Percentiles rank a stretch among this genome's conserved stretches.
Evolutionary conservation across 1,284 basidiomycete genomes (phyloP).

Genomic region (Melampsora larici-populina): DNA sequence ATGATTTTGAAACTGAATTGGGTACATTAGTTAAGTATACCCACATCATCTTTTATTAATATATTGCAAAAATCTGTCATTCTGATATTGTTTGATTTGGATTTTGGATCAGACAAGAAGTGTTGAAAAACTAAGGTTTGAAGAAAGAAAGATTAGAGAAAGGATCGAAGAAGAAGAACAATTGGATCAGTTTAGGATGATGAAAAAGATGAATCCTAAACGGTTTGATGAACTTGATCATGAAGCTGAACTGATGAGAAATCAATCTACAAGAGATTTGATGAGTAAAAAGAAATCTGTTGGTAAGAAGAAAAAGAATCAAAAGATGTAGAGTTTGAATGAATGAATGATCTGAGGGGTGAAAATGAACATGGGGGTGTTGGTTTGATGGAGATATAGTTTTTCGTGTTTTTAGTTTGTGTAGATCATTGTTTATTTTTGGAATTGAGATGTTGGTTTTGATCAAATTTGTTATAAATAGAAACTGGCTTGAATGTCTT

Average conservation of each 20-base stretch:
- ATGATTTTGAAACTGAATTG: constrained; percentile 40
- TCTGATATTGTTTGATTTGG: too few relatives aligned
- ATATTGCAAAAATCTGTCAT: too few relatives aligned
- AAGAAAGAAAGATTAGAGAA: neutral
- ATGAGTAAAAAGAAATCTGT: neutral
- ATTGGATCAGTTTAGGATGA: neutral
- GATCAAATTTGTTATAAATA: too few relatives aligned
- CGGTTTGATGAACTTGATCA: neutral
- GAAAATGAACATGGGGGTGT: too few relatives aligned
- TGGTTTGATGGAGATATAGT: too few relatives aligned
- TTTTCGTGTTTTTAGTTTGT: too few relatives aligned
- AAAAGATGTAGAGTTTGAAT: too few relatives aligned
- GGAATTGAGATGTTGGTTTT: too few relatives aligned
- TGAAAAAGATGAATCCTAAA: neutral
- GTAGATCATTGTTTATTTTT: too few relatives aligned
- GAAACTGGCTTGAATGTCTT: too few relatives aligned
- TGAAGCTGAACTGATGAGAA: too few relatives aligned
- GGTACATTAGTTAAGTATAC: constrained; percentile 14
- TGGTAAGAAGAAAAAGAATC: neutral
- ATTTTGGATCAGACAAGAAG: constrained; percentile 1
- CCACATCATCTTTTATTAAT: neutral
- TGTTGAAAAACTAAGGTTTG: neutral
- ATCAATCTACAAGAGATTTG: neutral
- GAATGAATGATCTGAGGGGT: too few relatives aligned
- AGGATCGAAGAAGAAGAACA: neutral